A percentile compares a stretch with the other conserved stretches of the same genome.
Evolutionary conservation across 495 filamentous ascomycete species (phyloP).

Genomic region (Xylaria venustula): DNA sequence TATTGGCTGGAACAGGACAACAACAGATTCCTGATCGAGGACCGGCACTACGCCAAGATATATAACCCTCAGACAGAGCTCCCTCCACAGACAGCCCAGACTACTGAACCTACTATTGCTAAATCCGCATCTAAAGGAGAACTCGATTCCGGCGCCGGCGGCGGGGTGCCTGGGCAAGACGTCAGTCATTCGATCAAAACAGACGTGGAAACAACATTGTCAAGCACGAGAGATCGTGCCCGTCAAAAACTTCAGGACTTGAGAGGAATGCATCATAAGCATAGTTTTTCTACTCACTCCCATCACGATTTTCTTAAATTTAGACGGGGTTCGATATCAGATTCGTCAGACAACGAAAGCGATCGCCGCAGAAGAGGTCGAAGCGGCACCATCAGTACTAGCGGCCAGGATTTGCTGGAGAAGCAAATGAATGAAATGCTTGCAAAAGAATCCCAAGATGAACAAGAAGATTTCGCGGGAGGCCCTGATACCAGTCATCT

Average conservation of each 20-base stretch:
- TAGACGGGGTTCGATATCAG: slow-evolving; percentile 41
- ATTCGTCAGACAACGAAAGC: slow-evolving; percentile 47
- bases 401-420: slow-evolving; percentile 56
- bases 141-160: slow-evolving; percentile 13
- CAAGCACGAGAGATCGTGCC: slow-evolving; percentile 41
- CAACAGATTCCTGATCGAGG: slow-evolving; percentile 74
- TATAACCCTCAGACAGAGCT: slow-evolving; percentile 49
- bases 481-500: slow-evolving; percentile 29
- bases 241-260: slow-evolving; percentile 51
- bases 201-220: slow-evolving; percentile 26
- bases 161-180: slow-evolving; percentile 26
- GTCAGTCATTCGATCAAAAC: slow-evolving; percentile 23
- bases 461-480: slow-evolving; percentile 27
- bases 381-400: slow-evolving; percentile 35
- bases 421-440: slow-evolving; percentile 69
- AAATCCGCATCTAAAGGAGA: slow-evolving; percentile 10
- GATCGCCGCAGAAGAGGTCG: slow-evolving; percentile 39
- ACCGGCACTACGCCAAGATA: slow-evolving; percentile 67
- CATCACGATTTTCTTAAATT: slow-evolving; percentile 39
- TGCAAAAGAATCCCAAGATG: slow-evolving; percentile 47
- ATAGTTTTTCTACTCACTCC: slow-evolving; percentile 36
- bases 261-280: slow-evolving; percentile 46
- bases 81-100: slow-evolving; percentile 13
- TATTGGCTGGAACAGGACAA: slow-evolving; percentile 78
- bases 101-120: slow-evolving; percentile 11